A percentile compares a stretch with the other conserved stretches of the same genome.
Evolutionary conservation across 371 early-diverging fungal genomes (phyloP).

Genomic region (Rhizopus sp.): DNA sequence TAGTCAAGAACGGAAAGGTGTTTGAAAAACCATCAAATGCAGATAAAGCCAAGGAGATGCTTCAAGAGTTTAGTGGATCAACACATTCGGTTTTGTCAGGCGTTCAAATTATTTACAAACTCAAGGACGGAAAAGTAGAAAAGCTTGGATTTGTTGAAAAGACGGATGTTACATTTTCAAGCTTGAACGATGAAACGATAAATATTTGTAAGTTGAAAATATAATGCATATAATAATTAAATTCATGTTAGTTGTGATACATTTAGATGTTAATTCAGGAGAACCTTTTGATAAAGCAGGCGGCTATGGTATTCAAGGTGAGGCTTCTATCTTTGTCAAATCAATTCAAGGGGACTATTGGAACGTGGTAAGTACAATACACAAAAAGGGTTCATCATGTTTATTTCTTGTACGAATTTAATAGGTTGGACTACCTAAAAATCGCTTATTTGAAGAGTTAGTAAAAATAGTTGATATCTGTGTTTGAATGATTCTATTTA

Average conservation of each 20-base stretch:
- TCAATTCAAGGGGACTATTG: slow-evolving; percentile 78
- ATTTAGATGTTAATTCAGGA: slow-evolving; percentile 43
- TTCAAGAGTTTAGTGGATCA: slow-evolving; percentile 56
- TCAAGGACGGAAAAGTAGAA: slow-evolving; percentile 23
- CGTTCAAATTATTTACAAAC: slow-evolving; percentile 51
- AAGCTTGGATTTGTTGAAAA: slow-evolving; percentile 42
- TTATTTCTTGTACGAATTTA: neutral
- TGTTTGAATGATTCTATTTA: slow-evolving; percentile 12
- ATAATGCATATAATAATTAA: slow-evolving; percentile 11
- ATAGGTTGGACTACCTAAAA: slow-evolving; percentile 49
- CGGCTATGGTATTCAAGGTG: slow-evolving; percentile 83
- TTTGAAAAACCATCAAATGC: slow-evolving; percentile 62
- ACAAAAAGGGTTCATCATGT: neutral
- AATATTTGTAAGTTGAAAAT: slow-evolving; percentile 69
- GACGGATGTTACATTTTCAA: slow-evolving; percentile 52
- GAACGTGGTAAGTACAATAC: slow-evolving; percentile 60
- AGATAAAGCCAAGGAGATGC: slow-evolving; percentile 60
- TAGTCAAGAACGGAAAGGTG: slow-evolving; percentile 57
- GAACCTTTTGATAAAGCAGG: slow-evolving; percentile 82
- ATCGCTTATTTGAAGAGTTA: slow-evolving; percentile 37
- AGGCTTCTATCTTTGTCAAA: slow-evolving; percentile 72
- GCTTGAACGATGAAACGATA: slow-evolving; percentile 52
- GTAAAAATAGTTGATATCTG: slow-evolving; percentile 11
- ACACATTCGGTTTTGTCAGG: slow-evolving; percentile 70
- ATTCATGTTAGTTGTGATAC: slow-evolving; percentile 13